phyloP scores from a whole-genome alignment of 2,329 filamentous ascomycete genomes.

The Calonectria multiphialidica region DNA sequence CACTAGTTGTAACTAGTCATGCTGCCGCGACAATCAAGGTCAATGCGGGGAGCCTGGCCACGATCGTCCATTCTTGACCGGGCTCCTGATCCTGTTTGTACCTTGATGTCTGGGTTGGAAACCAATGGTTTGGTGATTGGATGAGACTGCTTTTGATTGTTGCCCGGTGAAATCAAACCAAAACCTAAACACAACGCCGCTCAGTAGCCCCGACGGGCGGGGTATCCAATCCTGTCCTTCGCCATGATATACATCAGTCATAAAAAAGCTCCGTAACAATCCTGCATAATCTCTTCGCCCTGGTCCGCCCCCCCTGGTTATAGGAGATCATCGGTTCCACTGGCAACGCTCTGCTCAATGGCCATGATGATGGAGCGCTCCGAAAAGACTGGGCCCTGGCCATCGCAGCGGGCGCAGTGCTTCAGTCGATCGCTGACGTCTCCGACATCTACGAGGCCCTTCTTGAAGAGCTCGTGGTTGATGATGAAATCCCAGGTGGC shows the following conservation, averaged over 20 bases:
- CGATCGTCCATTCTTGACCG: not conserved
- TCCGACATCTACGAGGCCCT: slow-evolving; percentile 83
- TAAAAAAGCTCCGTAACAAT: slow-evolving; percentile 31
- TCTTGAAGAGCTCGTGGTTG: slow-evolving; percentile 79
- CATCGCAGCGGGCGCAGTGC: slow-evolving; percentile 82
- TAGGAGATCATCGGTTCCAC: slow-evolving; percentile 81
- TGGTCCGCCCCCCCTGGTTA: slow-evolving; percentile 37
- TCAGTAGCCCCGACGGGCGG: slow-evolving; percentile 42
- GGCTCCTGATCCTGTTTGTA: not conserved
- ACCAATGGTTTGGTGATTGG: not conserved
- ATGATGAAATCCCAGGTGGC: slow-evolving; percentile 94
- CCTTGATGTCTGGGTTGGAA: not conserved
- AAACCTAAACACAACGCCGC: slow-evolving; percentile 39
- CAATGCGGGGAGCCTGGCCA: not conserved
- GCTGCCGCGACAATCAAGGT: not conserved
- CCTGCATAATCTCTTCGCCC: slow-evolving; percentile 14
- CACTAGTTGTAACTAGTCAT: not conserved
- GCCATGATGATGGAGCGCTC: slow-evolving; percentile 79
- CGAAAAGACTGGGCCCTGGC: slow-evolving; percentile 88
- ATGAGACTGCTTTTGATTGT: slow-evolving; percentile 18
- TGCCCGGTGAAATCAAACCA: slow-evolving; percentile 18
- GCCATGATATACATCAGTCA: slow-evolving; percentile 42
- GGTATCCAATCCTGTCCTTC: slow-evolving; percentile 40
- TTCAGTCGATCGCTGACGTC: slow-evolving; percentile 85
- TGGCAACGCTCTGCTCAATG: slow-evolving; percentile 82